Conservation (phyloP, 106 monocot species). For the Agapanthus africanus region DNA sequence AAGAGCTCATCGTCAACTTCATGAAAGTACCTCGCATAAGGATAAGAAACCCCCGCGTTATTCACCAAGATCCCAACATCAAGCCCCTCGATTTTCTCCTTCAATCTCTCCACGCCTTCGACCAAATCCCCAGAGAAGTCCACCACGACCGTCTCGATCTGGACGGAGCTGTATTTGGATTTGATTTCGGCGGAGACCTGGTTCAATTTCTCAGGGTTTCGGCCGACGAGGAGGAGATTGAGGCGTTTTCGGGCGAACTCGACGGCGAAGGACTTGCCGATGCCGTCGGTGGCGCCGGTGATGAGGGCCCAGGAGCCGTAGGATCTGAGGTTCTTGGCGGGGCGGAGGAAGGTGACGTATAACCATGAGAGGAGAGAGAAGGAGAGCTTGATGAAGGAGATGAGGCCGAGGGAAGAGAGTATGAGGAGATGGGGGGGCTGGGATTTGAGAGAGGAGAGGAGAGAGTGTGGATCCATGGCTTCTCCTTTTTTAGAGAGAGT, state of each 20-base stretch:
- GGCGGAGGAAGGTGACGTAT: conserved; percentile 39
- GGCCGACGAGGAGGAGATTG: conserved; percentile 59
- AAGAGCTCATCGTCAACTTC: conserved; percentile 78
- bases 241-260: conserved; percentile 35
- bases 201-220: conserved; percentile 44
- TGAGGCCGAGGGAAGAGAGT: conserved; percentile 34
- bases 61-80: conserved; percentile 86
- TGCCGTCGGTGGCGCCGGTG: conserved; percentile 66
- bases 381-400: conserved; percentile 23
- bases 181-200: conserved; percentile 18
- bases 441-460: not conserved
- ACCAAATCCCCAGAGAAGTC: conserved; percentile 59
- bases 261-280: conserved; percentile 53
- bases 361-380: conserved; percentile 20
- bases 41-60: conserved; percentile 77
- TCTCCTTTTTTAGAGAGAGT: too few species aligned
- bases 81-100: conserved; percentile 44
- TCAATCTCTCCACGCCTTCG: conserved; percentile 34
- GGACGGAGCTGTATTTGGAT: not conserved
- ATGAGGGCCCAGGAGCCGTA: conserved; percentile 66
- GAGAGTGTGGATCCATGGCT: too few species aligned
- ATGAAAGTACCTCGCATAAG: conserved; percentile 79
- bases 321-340: conserved; percentile 27
- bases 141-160: conserved; percentile 39
- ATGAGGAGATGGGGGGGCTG: conserved; percentile 12